Base-by-base conservation (phyloP, 495 filamentous ascomycete species). In the Chaetomium fimeti region DNA sequence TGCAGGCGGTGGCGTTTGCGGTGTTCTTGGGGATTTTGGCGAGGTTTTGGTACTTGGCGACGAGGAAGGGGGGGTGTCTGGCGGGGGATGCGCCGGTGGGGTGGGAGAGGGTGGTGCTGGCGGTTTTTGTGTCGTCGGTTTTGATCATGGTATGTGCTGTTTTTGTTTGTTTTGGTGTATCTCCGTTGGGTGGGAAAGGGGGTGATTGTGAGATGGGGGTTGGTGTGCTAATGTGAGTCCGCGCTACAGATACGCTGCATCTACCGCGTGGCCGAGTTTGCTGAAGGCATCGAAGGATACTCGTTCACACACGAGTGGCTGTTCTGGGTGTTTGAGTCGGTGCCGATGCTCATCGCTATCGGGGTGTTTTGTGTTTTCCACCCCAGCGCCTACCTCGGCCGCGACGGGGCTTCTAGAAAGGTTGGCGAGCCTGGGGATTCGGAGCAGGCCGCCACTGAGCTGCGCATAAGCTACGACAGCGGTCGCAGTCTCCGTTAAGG, bases 191-290 rank as follows among this genome's bases (percentile, higher is more conserved):
- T 36, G 32, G 32, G 32, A n/a, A 22, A 8, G n/a, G 9, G 36
- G 4, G 12, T 18, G 15, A 28, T 22, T 42, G 49, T 55, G 58
- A 24, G 32, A 36, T 5, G 12, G 32, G 32, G 28, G 28, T 36
- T 13, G 12, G 5, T 20, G 28, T 56, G 28, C 53, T 56, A n/a
- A 56, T 18, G 5, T 47, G 38, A 36, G 6, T n/a, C 18, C 24
- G 13, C 8, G 45, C 43, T 48, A 20, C 45, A 71, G 69, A 55
- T 72, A 1, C 82, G 89, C 15, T 85, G 79, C 15, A 68, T 89
- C 25, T 83, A 88, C 67, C 81, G 88, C n/a, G 76, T 87, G 6
- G 76, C 85, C 11, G 88, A 90, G 73, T 91, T 86, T 62, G 25
- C 81, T 0, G 74, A 84, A 70, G 87, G 88, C 0, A 71, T 81